These are phyloP conservation scores for Naganishia antarctica DNA, from an alignment of 768 basidiomycete species.

Conservation along the genomic window DNA sequence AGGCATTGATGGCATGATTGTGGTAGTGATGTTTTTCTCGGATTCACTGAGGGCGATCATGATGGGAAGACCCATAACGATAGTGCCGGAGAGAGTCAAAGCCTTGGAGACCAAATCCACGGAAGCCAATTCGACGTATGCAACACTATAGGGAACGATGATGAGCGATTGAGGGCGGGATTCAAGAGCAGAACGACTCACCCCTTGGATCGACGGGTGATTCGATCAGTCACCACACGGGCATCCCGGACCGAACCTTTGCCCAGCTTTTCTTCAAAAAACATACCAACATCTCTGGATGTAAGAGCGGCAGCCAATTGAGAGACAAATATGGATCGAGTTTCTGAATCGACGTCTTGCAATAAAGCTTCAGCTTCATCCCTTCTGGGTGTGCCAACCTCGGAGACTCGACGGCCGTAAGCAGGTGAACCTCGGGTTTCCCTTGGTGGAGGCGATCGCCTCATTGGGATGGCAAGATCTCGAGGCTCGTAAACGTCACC, in stretches of 20 bases:
- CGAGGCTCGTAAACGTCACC: constrained; percentile 46
- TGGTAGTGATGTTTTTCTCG: constrained; percentile 61
- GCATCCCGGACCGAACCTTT: constrained; percentile 92
- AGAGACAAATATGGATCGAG: constrained; percentile 96
- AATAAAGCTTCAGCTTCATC: constrained; percentile 59
- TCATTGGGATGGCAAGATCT: constrained; percentile 48
- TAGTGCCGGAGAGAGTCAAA: constrained; percentile 70
- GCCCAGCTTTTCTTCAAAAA: constrained; percentile 95
- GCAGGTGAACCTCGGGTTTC: constrained; percentile 22
- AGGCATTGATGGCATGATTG: constrained; percentile 23
- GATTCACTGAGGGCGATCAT: constrained; percentile 95
- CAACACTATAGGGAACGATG: constrained; percentile 61
- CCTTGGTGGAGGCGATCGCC: constrained; percentile 31
- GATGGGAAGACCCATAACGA: constrained; percentile 97
- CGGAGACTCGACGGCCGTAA: constrained; percentile 58
- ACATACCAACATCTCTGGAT: constrained; percentile 93
- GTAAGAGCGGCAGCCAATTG: constrained; percentile 96
- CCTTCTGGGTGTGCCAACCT: constrained; percentile 56
- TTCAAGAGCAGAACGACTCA: constrained; percentile 49
- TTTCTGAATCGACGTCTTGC: constrained; percentile 93
- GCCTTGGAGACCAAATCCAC: constrained; percentile 90
- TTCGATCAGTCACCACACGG: constrained; percentile 87
- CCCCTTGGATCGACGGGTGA: constrained; percentile 98
- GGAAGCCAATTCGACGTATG: constrained; percentile 91
- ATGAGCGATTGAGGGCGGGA: not conserved